Evolutionary conservation across 2,329 filamentous ascomycete genomes (phyloP).

Genomic region (Botrytis medusae): DNA sequence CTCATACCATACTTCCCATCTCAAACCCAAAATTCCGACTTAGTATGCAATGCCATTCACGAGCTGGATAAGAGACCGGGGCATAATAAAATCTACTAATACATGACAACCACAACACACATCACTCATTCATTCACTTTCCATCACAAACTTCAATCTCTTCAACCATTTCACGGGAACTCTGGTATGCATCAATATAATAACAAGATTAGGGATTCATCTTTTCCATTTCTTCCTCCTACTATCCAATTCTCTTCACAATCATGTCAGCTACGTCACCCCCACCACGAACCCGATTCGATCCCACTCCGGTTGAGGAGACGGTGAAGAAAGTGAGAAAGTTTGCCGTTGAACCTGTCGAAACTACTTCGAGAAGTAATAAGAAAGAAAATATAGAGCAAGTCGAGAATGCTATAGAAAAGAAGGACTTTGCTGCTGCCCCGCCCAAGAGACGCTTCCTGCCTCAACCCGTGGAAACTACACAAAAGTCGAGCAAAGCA

Average conservation of each 20-base stretch:
- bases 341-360: constrained; percentile 45
- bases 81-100: constrained; percentile 9
- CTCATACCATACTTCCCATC: not conserved
- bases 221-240: constrained; percentile 11
- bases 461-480: constrained; percentile 72
- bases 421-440: constrained; percentile 29
- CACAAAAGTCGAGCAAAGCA: constrained; percentile 59
- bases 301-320: constrained; percentile 40
- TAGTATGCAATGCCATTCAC: constrained; percentile 4
- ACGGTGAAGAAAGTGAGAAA: constrained; percentile 42
- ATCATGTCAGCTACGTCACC: constrained; percentile 36
- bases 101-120: constrained; percentile 1
- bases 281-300: constrained; percentile 38
- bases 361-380: constrained; percentile 45
- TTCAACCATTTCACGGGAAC: not conserved
- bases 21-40: not conserved
- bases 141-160: constrained; percentile 8
- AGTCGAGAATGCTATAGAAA: constrained; percentile 33
- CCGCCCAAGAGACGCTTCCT: constrained; percentile 59
- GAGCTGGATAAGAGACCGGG: not conserved
- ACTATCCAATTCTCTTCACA: constrained; percentile 7
- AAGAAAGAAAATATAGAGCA: constrained; percentile 35
- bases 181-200: constrained; percentile 24
- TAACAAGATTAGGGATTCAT: constrained; percentile 19
- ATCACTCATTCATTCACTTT: not conserved